Evolutionary conservation across 2,329 filamentous ascomycete genomes (phyloP), one percentile per base, ranked within the genome.

Genomic region (Xylariaceae sp.): DNA sequence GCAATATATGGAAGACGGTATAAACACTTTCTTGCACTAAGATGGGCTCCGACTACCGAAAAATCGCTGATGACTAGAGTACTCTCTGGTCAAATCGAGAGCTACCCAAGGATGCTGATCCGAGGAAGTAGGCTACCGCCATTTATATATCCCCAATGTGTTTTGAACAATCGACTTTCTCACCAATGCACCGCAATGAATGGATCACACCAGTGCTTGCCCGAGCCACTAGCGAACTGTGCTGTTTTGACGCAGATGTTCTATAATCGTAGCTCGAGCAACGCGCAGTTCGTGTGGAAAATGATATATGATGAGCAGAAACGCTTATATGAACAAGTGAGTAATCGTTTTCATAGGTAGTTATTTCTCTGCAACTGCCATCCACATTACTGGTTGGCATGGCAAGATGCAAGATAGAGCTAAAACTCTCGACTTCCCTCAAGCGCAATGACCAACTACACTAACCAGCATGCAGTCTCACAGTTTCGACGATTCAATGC

Each of bases 91-190:
- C 67, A 69, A 28, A 21, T 71, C 6, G 52, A 54, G 12, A 56
- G 58, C 33, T 71, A 65, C 37, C 67, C 68, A 0, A 43, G 17
- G 14, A 63, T 67, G 66, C 40, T 71, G 26, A 57, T 63, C 3
- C 31, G 60, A 19, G 62, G 61, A 8, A 58, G 57, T 3, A 52
- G 46, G 14, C 58, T 71, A 0, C 69, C 69, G 2, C 66, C 69
- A 2, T 71, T 71, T 39, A 69, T 72, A n/a, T 64, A 65, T 39
- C 67, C 70, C 3, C 56, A 51, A 2, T 71, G 70, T 21, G 62
- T 63, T 2, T 40, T 65, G 19, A 53, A 65, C 6, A 52, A 51
- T 14, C 41, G 11, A 7, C 45, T 57, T 0, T 40, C 44, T 6
- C 40, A 41, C 7, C 43, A 60, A 3, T 68, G 63, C 24, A 46